Evolutionary conservation across 257 asterid species (phyloP).

Genomic region (Capsicum chinense): DNA sequence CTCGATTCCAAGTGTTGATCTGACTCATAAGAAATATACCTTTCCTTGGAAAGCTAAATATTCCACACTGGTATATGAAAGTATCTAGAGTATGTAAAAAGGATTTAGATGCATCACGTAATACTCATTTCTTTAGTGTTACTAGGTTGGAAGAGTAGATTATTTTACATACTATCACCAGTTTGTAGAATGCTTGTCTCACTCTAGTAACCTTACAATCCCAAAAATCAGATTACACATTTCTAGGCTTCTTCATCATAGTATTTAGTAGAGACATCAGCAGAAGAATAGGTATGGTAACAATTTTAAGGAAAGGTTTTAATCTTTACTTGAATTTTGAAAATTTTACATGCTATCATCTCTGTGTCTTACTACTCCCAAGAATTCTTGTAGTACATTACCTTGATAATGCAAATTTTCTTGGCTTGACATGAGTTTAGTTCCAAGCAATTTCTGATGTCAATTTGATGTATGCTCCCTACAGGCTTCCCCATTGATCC

Average conservation of each 20-base stretch:
- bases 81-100: slow-evolving; percentile 4
- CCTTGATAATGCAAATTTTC: not conserved
- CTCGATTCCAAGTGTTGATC: not conserved
- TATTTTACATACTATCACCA: not conserved
- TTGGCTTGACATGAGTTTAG: not conserved
- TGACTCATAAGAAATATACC: not conserved
- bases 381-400: not conserved
- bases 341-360: not conserved
- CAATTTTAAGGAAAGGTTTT: not conserved
- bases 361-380: too few species aligned
- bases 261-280: not conserved
- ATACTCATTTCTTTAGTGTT: not conserved
- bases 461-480: not conserved
- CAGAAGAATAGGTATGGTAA: not conserved
- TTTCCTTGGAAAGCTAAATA: not conserved
- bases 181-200: not conserved
- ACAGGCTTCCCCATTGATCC: not conserved
- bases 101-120: not conserved
- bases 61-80: not conserved
- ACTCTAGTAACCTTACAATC: not conserved
- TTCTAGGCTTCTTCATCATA: not conserved
- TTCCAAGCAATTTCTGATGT: not conserved
- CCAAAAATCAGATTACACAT: slow-evolving; percentile 5
- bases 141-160: not conserved
- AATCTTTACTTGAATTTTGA: not conserved